Conservation (phyloP, 2,329 filamentous ascomycete genomes). For the Diaporthe aspalathi region DNA sequence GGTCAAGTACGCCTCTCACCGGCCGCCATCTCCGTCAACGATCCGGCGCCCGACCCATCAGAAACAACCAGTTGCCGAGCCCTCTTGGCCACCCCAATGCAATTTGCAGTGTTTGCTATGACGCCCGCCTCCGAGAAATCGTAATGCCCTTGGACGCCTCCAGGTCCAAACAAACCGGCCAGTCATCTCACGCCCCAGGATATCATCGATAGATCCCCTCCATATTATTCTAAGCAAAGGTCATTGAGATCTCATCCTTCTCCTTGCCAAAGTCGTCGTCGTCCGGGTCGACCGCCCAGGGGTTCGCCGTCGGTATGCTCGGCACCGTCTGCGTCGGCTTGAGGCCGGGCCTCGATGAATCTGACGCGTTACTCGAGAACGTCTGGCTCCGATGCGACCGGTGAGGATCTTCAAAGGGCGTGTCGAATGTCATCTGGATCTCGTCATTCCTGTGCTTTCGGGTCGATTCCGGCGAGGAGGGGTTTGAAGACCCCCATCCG, state of each 20-base stretch:
- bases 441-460: conserved; percentile 55
- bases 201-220: background rate
- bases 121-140: conserved; percentile 10
- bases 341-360: conserved; percentile 53
- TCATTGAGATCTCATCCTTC: conserved; percentile 83
- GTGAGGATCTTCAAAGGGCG: conserved; percentile 58
- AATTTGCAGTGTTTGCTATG: background rate
- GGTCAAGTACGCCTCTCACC: background rate
- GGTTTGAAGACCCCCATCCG: conserved; percentile 20
- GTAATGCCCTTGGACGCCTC: conserved; percentile 10
- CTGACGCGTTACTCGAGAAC: conserved; percentile 32
- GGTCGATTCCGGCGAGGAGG: conserved; percentile 24
- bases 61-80: background rate
- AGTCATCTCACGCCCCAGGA: background rate
- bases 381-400: conserved; percentile 38
- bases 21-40: background rate
- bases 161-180: background rate
- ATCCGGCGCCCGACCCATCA: background rate
- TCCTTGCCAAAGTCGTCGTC: conserved; percentile 79
- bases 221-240: conserved; percentile 67
- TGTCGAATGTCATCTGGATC: conserved; percentile 80
- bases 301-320: conserved; percentile 64
- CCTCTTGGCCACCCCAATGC: background rate
- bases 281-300: conserved; percentile 75
- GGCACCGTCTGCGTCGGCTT: conserved; percentile 62